Base-by-base conservation (phyloP, 306 rosid genomes). In the Sicyos edulis region DNA sequence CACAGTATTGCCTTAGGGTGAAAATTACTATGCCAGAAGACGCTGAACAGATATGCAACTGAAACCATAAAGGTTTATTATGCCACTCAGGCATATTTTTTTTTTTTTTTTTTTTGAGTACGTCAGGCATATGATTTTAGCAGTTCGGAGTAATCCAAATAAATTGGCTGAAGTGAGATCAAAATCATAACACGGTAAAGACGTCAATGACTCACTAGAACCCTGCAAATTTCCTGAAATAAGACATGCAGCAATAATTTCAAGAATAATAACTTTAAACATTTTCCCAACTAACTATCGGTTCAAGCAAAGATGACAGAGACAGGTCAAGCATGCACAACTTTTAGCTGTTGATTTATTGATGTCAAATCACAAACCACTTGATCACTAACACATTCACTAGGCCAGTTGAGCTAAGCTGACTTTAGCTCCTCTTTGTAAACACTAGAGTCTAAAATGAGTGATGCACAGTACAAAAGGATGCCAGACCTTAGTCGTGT, bases 161-260 rank as follows among this genome's bases (percentile, higher is more conserved):
- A 15, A 47, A 24, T 10, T 3, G 20, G 11, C 73, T 21, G 47
- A 45, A 67, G 42, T 67, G 40, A 0, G 56, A 22, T 19, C n/a
- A 11, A 65, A 65, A 19, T 42, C 34, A 65, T 44, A 44, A 12
- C 71, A 65, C 20, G 54, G 34, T 44, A 65, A 65, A 44, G 34
- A 42, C 71, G 52, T 7, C 32, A 1, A 1, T 29, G 32, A 29
- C 32, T 29, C 54, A 44, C 54, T 42, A 19, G n/a, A 20, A 20
- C 12, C 71, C 54, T 45, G 26, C 34, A 4, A 58, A 58, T 58
- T 44, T 20, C 71, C 54, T 19, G 71, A 44, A 11, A 65, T 29
- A 29, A 29, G 32, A 29, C 32, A 29, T 29, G 32, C 32, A 29
- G 21, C 53, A 67, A 22, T 20, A 47, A 67, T 10, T 42, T 67